phyloP scores from a whole-genome alignment of 2,329 filamentous ascomycete genomes.

The Claviceps cyperi region DNA sequence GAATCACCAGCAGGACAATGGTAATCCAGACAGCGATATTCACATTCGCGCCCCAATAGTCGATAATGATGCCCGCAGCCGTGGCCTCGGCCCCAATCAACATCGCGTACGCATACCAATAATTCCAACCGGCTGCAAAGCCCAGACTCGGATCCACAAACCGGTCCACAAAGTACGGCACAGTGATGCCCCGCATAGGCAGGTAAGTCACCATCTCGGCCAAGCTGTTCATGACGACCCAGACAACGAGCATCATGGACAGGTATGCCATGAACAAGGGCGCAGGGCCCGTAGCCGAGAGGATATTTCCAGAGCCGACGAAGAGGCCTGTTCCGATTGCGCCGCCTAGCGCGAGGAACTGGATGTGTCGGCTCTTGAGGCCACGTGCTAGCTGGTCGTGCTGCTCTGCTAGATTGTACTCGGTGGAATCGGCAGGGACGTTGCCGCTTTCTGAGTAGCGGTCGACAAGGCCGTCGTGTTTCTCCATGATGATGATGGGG shows the following conservation, averaged over 20 bases:
- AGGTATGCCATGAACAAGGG: slow-evolving; percentile 57
- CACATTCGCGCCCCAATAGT: slow-evolving; percentile 43
- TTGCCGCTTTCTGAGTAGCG: slow-evolving; percentile 12
- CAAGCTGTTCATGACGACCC: slow-evolving; percentile 38
- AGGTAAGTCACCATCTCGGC: slow-evolving; percentile 42
- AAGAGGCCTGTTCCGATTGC: slow-evolving; percentile 52
- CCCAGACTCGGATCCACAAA: slow-evolving; percentile 40
- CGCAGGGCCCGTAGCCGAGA: slow-evolving; percentile 44
- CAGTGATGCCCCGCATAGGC: slow-evolving; percentile 40
- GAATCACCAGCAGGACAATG: slow-evolving; percentile 37
- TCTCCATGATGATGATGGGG: slow-evolving; percentile 6
- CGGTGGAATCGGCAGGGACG: slow-evolving; percentile 11
- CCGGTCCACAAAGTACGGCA: slow-evolving; percentile 40
- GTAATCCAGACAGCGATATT: slow-evolving; percentile 45
- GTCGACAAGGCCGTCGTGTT: slow-evolving; percentile 6
- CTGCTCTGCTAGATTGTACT: slow-evolving; percentile 23
- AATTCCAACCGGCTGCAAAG: slow-evolving; percentile 46
- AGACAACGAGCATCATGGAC: slow-evolving; percentile 38
- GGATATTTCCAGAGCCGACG: slow-evolving; percentile 43
- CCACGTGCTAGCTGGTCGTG: slow-evolving; percentile 37
- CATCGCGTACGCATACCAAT: slow-evolving; percentile 48
- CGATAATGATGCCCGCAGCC: slow-evolving; percentile 41
- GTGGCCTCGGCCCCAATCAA: slow-evolving; percentile 43
- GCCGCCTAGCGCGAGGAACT: slow-evolving; percentile 42
- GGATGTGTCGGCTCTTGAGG: slow-evolving; percentile 45